Evolutionary conservation across 2,329 filamentous ascomycete genomes (phyloP).

Genomic region (Teratosphaeriaceae sp.): DNA sequence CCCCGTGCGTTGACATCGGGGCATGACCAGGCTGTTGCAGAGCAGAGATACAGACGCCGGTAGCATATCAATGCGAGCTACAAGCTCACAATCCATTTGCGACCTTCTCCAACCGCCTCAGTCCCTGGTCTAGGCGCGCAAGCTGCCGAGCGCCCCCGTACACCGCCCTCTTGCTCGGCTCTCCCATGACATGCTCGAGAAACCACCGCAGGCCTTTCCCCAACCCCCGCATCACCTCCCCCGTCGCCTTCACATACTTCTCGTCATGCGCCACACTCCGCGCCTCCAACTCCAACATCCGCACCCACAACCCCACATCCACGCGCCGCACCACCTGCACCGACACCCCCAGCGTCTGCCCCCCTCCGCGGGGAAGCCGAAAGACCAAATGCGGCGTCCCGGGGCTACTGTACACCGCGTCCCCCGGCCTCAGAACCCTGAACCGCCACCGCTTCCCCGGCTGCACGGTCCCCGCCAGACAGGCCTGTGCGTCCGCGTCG

Average conservation of each 20-base stretch:
- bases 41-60: no score
- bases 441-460: constrained; percentile 6
- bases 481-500: neutral
- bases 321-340: constrained; percentile 9
- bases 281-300: constrained; percentile 2
- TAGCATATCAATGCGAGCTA: neutral
- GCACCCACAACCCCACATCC: constrained; percentile 7
- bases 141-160: neutral
- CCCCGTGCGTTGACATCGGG: no score
- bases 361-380: constrained; percentile 5
- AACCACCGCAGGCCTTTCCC: neutral
- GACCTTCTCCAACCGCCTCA: neutral
- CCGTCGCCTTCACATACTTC: neutral
- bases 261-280: no score
- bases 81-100: neutral
- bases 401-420: constrained; percentile 12
- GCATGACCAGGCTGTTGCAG: no score
- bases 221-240: neutral
- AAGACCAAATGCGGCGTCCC: constrained; percentile 13
- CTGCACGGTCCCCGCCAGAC: neutral
- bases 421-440: constrained; percentile 11
- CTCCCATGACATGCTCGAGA: neutral
- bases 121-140: neutral
- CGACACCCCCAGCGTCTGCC: constrained; percentile 11
- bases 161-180: neutral